Conservation (phyloP, 176 grass and related monocot species). For the Rhynchospora tenuis region DNA sequence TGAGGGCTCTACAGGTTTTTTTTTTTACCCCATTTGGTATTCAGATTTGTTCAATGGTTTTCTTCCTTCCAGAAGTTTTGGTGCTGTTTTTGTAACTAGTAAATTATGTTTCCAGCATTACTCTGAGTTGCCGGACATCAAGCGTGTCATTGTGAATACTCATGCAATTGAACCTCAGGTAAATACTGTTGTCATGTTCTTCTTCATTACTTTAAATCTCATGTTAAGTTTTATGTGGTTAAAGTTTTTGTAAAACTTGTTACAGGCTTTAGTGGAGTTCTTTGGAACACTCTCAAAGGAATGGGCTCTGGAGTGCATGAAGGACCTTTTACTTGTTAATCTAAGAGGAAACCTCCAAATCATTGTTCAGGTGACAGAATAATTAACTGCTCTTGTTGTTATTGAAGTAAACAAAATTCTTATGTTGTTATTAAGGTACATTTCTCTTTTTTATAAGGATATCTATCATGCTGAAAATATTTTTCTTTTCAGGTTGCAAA, state of each 20-base stretch:
- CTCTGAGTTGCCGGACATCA: constrained; percentile 82
- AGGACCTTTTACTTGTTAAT: constrained; percentile 84
- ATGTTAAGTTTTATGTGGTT: neutral
- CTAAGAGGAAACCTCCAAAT: constrained; percentile 92
- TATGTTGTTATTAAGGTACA: neutral
- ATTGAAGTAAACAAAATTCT: neutral
- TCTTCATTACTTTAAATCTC: neutral
- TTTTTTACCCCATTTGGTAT: neutral
- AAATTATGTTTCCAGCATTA: constrained; percentile 66
- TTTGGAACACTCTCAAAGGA: constrained; percentile 85
- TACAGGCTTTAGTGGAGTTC: constrained; percentile 86
- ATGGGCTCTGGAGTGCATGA: constrained; percentile 98
- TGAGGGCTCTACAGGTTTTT: constrained; percentile 83
- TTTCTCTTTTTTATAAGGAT: neutral
- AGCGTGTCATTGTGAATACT: constrained; percentile 91
- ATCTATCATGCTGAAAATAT: neutral
- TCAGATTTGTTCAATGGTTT: neutral
- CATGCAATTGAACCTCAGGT: constrained; percentile 95
- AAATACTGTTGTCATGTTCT: constrained; percentile 17
- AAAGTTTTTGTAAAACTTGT: constrained; percentile 8
- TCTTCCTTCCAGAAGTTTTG: neutral
- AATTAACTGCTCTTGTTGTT: neutral
- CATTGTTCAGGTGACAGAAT: constrained; percentile 72
- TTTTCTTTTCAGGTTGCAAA: constrained; percentile 58
- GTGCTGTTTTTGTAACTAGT: constrained; percentile 12